Percentiles rank a stretch among this genome's conserved stretches.
Conservation (phyloP, 371 early-diverging fungal genomes). For the Choanephora cucurbitarum region DNA sequence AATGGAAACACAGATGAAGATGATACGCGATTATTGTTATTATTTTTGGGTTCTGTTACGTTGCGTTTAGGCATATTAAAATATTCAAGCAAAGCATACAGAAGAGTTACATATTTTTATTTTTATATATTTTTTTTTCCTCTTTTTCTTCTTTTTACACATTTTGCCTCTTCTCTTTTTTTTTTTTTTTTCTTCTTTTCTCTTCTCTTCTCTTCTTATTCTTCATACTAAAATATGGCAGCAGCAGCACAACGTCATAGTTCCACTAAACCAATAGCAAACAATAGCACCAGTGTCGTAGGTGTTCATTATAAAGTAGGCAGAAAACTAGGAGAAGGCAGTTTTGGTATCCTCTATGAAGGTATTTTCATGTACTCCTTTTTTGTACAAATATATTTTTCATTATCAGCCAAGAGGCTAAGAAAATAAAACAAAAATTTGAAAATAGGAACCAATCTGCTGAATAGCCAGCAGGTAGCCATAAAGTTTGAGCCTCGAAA, state of each 20-base stretch:
- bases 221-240: slow-evolving; percentile 5
- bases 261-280: slow-evolving; percentile 13
- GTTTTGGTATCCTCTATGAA: slow-evolving; percentile 95
- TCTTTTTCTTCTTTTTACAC: background rate
- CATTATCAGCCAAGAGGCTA: background rate
- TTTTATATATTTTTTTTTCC: slow-evolving; percentile 6
- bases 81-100: background rate
- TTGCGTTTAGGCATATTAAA: background rate
- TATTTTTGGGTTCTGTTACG: no score
- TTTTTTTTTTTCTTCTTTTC: background rate
- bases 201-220: slow-evolving; percentile 1
- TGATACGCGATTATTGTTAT: no score
- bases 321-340: slow-evolving; percentile 92
- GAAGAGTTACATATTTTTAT: background rate
- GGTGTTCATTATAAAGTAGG: slow-evolving; percentile 94
- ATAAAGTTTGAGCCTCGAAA: slow-evolving; percentile 95
- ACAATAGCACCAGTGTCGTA: slow-evolving; percentile 55
- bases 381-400: background rate
- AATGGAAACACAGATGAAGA: no score
- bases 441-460: slow-evolving; percentile 62
- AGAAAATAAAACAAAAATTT: background rate
- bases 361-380: slow-evolving; percentile 51
- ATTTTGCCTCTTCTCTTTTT: background rate
- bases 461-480: slow-evolving; percentile 83
- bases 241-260: background rate